A percentile compares a stretch with the other conserved stretches of the same genome.
Evolutionary conservation across 176 grass and related monocot genomes (phyloP).

Genomic region (Rhynchospora pubera): DNA sequence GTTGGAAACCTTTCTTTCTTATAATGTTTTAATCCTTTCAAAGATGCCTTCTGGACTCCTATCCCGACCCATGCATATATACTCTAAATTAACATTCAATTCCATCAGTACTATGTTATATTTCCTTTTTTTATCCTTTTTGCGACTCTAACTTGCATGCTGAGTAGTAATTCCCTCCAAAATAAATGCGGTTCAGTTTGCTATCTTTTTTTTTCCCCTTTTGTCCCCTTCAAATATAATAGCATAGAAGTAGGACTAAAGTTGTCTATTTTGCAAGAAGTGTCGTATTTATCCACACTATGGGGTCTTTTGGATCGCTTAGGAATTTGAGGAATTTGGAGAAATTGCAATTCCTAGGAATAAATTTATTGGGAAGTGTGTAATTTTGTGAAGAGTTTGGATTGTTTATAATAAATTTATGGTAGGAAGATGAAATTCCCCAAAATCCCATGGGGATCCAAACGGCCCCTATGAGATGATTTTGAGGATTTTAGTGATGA

Average conservation of each 20-base stretch:
- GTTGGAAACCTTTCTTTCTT: neutral
- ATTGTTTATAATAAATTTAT: no score
- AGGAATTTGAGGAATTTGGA: no score
- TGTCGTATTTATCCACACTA: neutral
- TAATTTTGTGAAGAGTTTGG: no score
- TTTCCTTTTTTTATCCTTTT: no score
- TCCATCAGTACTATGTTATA: no score
- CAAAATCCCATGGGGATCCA: no score
- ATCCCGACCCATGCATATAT: neutral
- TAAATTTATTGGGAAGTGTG: no score
- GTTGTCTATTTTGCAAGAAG: neutral
- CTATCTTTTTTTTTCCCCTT: neutral
- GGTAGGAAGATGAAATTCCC: no score
- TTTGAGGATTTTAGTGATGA: neutral
- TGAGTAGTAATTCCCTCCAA: neutral
- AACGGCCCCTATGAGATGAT: no score
- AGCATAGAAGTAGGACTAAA: neutral
- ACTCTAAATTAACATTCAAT: neutral
- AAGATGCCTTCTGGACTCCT: neutral
- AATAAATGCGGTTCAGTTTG: neutral
- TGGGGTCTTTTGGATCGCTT: no score
- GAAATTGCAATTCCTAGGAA: no score
- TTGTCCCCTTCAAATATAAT: neutral
- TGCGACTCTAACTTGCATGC: neutral
- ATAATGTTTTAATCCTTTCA: neutral